Evolutionary conservation across 176 grass and related monocot genomes (phyloP).

Genomic region (Alloteropsis semialata): DNA sequence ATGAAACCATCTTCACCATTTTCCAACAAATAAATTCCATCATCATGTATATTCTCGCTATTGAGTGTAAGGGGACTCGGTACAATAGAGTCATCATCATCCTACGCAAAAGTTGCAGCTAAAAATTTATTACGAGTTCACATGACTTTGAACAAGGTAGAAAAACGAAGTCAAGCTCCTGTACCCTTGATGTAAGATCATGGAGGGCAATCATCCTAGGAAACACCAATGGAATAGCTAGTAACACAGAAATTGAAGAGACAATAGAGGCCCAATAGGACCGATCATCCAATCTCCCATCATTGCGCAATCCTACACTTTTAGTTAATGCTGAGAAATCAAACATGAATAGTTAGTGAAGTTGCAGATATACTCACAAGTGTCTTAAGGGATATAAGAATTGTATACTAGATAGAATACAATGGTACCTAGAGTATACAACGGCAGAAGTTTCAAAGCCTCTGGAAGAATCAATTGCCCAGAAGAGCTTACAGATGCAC

Average conservation of each 20-base stretch:
- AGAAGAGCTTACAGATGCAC: conserved; percentile 76
- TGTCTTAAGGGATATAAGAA: background rate
- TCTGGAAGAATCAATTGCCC: conserved; percentile 92
- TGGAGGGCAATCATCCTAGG: conserved; percentile 84
- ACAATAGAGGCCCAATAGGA: conserved; percentile 71
- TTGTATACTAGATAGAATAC: conserved; percentile 1
- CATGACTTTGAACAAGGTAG: background rate
- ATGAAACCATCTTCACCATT: conserved; percentile 87
- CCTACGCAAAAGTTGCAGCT: background rate
- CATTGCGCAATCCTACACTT: conserved; percentile 78
- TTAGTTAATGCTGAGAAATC: conserved; percentile 64
- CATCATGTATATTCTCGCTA: conserved; percentile 69
- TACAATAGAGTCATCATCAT: conserved; percentile 55
- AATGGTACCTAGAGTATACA: conserved; percentile 80
- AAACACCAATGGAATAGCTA: conserved; percentile 78
- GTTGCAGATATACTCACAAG: conserved; percentile 5
- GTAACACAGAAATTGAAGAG: conserved; percentile 52
- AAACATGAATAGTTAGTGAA: conserved; percentile 22
- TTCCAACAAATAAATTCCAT: conserved; percentile 85
- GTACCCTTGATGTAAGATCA: conserved; percentile 69
- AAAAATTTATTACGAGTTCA: background rate
- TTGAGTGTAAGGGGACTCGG: conserved; percentile 60
- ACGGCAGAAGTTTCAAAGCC: conserved; percentile 78
- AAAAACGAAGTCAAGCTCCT: conserved; percentile 33
- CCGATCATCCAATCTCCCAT: conserved; percentile 76